Percentiles rank a stretch among this genome's conserved stretches.
Conservation (phyloP, 257 asterid species). For the Forsythia viridissima region DNA sequence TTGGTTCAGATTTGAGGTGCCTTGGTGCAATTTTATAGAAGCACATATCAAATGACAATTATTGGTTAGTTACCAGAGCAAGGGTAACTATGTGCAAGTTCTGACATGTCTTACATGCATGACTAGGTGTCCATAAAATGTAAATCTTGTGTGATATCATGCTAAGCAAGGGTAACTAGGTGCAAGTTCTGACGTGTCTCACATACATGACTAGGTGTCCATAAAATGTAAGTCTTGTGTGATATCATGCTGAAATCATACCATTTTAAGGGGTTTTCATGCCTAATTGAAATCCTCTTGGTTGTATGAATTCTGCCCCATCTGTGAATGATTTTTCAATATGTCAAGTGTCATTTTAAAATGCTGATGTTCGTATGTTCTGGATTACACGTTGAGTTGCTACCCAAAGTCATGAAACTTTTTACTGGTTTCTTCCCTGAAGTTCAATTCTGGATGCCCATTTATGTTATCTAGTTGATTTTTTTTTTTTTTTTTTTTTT, state of each 20-base stretch:
- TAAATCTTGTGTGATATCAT: too few relatives aligned
- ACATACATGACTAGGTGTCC: not conserved
- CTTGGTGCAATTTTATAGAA: not conserved
- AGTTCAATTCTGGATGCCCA: not conserved
- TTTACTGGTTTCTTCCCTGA: not conserved
- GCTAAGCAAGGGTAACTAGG: not conserved
- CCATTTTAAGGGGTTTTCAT: not conserved
- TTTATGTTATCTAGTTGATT: not conserved
- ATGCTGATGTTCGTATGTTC: not conserved
- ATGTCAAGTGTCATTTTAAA: conserved; percentile 7
- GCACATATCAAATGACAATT: not conserved
- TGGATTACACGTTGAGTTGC: not conserved
- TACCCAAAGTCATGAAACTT: not conserved
- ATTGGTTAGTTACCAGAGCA: not conserved
- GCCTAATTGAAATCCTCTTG: not conserved
- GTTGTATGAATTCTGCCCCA: not conserved
- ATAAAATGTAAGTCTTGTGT: not conserved
- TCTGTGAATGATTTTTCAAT: not conserved
- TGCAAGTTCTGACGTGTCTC: not conserved
- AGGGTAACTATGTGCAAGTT: not conserved
- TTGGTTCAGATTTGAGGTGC: not conserved
- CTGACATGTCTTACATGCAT: not conserved
- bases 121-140: not conserved
- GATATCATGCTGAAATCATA: not conserved
- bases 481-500: not conserved